These are phyloP conservation scores for Fusarium tanahbumbuense DNA, from an alignment of 2,329 filamentous ascomycete genomes.

Conservation along the genomic window DNA sequence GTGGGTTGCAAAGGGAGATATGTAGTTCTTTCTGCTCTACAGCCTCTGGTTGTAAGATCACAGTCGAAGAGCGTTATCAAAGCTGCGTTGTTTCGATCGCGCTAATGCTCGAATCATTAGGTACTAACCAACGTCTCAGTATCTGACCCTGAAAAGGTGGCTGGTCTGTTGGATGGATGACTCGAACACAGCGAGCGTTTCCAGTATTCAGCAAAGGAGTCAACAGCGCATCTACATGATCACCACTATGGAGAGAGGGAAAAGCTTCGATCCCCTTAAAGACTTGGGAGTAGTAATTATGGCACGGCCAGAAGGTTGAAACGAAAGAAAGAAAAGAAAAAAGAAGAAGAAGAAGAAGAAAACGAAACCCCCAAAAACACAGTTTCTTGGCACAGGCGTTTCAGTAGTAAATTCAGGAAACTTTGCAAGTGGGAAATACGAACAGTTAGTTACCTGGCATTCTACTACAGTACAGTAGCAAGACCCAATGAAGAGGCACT, in stretches of 20 bases:
- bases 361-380: constrained; percentile 6
- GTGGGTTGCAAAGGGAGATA: not conserved
- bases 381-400: constrained; percentile 3
- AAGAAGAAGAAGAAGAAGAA: not conserved
- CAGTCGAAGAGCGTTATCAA: constrained; percentile 8
- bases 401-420: constrained; percentile 4
- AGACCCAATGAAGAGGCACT: not conserved
- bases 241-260: not conserved
- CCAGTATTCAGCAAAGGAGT: not conserved
- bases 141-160: constrained; percentile 4
- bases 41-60: not conserved
- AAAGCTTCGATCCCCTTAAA: not conserved
- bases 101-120: constrained; percentile 18
- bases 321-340: not conserved
- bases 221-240: not conserved
- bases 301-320: constrained; percentile 35
- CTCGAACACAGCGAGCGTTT: not conserved
- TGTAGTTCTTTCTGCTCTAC: not conserved
- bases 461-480: not conserved
- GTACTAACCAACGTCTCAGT: constrained; percentile 24
- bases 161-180: not conserved
- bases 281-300: not conserved
- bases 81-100: constrained; percentile 24
- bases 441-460: not conserved
- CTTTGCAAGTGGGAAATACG: not conserved